phyloP scores from a whole-genome alignment of 495 filamentous ascomycete species.

The Penicillium subrubescens region DNA sequence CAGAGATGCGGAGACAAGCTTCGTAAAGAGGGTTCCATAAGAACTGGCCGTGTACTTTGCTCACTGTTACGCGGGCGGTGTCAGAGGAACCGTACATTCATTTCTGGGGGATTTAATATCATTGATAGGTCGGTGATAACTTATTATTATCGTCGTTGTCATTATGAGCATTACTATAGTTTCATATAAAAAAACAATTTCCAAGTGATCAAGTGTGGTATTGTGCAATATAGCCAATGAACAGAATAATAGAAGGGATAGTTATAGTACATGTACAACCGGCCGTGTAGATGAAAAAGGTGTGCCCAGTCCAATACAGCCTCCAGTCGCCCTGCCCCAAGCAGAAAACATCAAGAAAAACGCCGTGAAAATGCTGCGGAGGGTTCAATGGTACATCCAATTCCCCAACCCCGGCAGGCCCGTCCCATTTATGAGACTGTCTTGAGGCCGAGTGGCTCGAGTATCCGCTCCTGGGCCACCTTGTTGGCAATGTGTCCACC shows the following conservation, averaged over 20 bases:
- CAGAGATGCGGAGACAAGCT: constrained; percentile 72
- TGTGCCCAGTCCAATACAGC: constrained; percentile 8
- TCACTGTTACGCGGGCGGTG: constrained; percentile 77
- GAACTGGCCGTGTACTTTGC: constrained; percentile 80
- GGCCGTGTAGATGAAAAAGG: constrained; percentile 10
- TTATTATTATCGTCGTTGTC: neutral
- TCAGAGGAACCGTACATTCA: constrained; percentile 82
- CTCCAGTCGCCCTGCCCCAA: constrained; percentile 11
- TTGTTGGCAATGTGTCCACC: constrained; percentile 77
- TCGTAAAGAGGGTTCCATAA: constrained; percentile 75
- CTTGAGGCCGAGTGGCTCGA: constrained; percentile 55
- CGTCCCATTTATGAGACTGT: constrained; percentile 26
- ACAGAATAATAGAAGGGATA: constrained; percentile 15
- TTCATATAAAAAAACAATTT: neutral
- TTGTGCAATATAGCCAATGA: constrained; percentile 14
- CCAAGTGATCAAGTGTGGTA: constrained; percentile 11
- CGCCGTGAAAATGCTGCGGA: constrained; percentile 47
- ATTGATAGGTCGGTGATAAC: too few species aligned
- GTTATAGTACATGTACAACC: constrained; percentile 38
- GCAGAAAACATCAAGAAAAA: constrained; percentile 28
- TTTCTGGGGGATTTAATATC: neutral
- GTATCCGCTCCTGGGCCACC: constrained; percentile 74
- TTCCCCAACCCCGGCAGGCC: constrained; percentile 22
- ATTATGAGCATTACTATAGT: neutral
- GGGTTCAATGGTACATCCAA: constrained; percentile 11